Percentiles rank a stretch among this genome's conserved stretches.
Conservation (phyloP, 2,329 filamentous ascomycete genomes). For the Ophiostoma angusticollis region DNA sequence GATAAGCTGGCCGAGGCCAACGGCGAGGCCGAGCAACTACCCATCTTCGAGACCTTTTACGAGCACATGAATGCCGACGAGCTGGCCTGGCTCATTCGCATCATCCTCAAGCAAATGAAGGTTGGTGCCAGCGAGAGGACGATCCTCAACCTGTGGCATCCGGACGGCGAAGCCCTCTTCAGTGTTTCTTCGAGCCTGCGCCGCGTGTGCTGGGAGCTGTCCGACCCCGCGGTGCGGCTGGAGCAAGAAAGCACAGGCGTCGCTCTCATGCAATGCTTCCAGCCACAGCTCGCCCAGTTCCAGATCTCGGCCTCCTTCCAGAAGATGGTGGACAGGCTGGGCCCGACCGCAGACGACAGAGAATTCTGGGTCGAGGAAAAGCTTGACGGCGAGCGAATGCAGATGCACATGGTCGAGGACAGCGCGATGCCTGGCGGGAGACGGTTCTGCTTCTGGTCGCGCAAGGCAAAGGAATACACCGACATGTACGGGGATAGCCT, state of each 20-base stretch:
- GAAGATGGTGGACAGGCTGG: constrained; percentile 59
- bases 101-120: constrained; percentile 70
- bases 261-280: constrained; percentile 84
- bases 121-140: constrained; percentile 76
- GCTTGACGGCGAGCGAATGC: constrained; percentile 91
- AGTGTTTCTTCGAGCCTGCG: constrained; percentile 83
- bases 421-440: constrained; percentile 52
- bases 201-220: constrained; percentile 88
- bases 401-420: constrained; percentile 80
- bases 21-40: constrained; percentile 72
- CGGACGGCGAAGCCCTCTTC: constrained; percentile 65
- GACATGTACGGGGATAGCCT: constrained; percentile 79
- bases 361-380: constrained; percentile 98
- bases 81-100: constrained; percentile 86
- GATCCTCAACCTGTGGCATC: constrained; percentile 71
- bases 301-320: constrained; percentile 68
- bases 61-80: constrained; percentile 86
- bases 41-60: constrained; percentile 76
- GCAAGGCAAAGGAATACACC: constrained; percentile 92
- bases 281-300: constrained; percentile 88
- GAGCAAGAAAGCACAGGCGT: constrained; percentile 65
- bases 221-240: constrained; percentile 58
- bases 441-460: constrained; percentile 79
- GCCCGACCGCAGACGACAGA: constrained; percentile 53
- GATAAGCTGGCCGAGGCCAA: constrained; percentile 63